Evolutionary conservation across 768 basidiomycete species (phyloP).

Genomic region (Amanita polypyramis): DNA sequence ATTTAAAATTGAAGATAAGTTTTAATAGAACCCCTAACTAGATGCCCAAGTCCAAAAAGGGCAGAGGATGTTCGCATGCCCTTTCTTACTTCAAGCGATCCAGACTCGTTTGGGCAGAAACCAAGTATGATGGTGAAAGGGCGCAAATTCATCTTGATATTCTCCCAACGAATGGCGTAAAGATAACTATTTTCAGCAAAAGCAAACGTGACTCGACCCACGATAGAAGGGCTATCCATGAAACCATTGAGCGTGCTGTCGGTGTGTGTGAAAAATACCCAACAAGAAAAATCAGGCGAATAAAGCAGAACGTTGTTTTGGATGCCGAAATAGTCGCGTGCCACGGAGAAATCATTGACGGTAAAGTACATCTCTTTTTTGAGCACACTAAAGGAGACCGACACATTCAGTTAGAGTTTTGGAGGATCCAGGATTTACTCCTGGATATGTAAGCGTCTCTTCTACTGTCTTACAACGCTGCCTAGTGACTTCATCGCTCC

Average conservation of each 20-base stretch:
- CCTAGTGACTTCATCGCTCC: slow-evolving; percentile 11
- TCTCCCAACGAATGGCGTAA: slow-evolving; percentile 20
- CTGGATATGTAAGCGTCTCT: slow-evolving; percentile 14
- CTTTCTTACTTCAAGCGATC: slow-evolving; percentile 31
- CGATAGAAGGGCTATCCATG: slow-evolving; percentile 61
- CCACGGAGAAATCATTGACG: slow-evolving; percentile 60
- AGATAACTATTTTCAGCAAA: slow-evolving; percentile 81
- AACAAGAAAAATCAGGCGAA: slow-evolving; percentile 9
- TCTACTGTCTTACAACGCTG: background rate
- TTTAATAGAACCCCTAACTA: slow-evolving; percentile 13
- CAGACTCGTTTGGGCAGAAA: slow-evolving; percentile 70
- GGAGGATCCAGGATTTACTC: slow-evolving; percentile 57
- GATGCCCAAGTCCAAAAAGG: slow-evolving; percentile 84
- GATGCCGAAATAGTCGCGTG: slow-evolving; percentile 93
- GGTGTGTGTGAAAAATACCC: slow-evolving; percentile 21
- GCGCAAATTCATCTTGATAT: slow-evolving; percentile 82
- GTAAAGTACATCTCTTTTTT: slow-evolving; percentile 24
- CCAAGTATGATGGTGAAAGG: slow-evolving; percentile 93
- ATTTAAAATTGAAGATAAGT: background rate
- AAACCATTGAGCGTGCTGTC: slow-evolving; percentile 50
- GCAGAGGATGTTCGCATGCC: slow-evolving; percentile 46
- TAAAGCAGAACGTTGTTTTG: slow-evolving; percentile 34
- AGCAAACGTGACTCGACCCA: slow-evolving; percentile 73
- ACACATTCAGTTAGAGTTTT: slow-evolving; percentile 45
- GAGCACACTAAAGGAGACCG: background rate